phyloP scores from a whole-genome alignment of 164 flowering plant species.

The Cinnamomum micranthum region DNA sequence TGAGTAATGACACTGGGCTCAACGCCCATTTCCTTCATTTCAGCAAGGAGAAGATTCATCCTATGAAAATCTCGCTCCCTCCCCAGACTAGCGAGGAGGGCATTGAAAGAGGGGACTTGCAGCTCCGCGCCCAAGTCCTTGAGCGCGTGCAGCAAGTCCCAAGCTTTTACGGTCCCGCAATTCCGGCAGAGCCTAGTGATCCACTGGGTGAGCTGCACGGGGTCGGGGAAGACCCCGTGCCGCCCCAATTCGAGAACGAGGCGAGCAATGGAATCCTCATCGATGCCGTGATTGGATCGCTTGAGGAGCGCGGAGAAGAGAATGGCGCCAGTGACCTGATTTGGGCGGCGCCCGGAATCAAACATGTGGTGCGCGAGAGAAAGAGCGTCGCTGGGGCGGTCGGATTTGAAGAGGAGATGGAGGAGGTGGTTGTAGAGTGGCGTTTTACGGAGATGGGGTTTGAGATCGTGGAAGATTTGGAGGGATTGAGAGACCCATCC shows the following conservation, averaged over 20 bases:
- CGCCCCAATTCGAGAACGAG: slow-evolving; percentile 37
- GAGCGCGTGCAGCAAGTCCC: slow-evolving; percentile 46
- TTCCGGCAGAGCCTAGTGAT: slow-evolving; percentile 44
- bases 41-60: slow-evolving; percentile 47
- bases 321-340: slow-evolving; percentile 38
- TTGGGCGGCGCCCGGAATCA: slow-evolving; percentile 24
- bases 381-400: slow-evolving; percentile 28
- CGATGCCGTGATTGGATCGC: slow-evolving; percentile 16
- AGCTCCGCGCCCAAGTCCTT: slow-evolving; percentile 36
- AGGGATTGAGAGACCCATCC: slow-evolving; percentile 37
- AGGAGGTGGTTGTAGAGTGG: slow-evolving; percentile 39
- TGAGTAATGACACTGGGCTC: slow-evolving; percentile 53
- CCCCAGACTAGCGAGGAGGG: slow-evolving; percentile 57
- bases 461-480: slow-evolving; percentile 33
- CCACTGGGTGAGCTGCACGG: slow-evolving; percentile 33
- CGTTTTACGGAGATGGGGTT: slow-evolving; percentile 25
- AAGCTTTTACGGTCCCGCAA: slow-evolving; percentile 34
- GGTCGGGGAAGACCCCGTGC: slow-evolving; percentile 36
- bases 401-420: slow-evolving; percentile 20
- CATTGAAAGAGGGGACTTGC: slow-evolving; percentile 50
- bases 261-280: slow-evolving; percentile 27
- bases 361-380: slow-evolving; percentile 63
- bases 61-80: slow-evolving; percentile 32
- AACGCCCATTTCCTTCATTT: slow-evolving; percentile 65
- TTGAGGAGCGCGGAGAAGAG: slow-evolving; percentile 35